Conservation (phyloP, 441 rosid species). For the Flueggea neowawraea region DNA sequence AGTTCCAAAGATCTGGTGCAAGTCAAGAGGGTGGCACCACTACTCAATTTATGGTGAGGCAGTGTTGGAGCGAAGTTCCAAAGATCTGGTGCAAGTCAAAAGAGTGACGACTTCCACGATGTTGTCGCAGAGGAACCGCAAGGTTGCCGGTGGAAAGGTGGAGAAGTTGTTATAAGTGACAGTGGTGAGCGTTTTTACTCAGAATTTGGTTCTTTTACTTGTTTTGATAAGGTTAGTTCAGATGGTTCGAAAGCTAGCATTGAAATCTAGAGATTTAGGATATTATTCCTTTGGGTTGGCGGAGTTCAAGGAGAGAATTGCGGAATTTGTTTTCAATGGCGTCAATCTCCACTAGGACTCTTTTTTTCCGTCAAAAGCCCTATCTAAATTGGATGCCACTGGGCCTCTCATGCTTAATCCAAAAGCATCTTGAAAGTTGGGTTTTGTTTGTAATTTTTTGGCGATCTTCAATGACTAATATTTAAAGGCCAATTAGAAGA, state of each 20-base stretch:
- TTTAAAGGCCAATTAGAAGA: no score
- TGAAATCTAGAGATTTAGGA: constrained; percentile 19
- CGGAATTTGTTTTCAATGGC: constrained; percentile 61
- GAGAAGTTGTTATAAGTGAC: constrained; percentile 70
- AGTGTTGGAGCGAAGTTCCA: no score
- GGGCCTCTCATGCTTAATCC: no score
- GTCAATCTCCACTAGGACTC: no score
- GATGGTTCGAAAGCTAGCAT: constrained; percentile 42
- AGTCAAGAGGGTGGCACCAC: no score
- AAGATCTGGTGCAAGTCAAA: constrained; percentile 40
- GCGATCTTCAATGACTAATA: no score
- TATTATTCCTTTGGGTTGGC: constrained; percentile 23
- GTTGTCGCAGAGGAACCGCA: constrained; percentile 59
- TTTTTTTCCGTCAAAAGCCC: no score
- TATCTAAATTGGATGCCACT: no score
- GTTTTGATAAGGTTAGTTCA: constrained; percentile 62
- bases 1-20: constrained; percentile 68
- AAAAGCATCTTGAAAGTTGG: no score
- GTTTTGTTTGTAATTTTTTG: no score
- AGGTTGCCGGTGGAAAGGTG: constrained; percentile 26
- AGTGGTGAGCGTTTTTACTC: constrained; percentile 50
- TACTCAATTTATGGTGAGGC: constrained; percentile 59
- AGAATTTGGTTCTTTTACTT: constrained; percentile 60
- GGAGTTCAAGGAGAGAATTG: constrained; percentile 72
- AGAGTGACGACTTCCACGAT: constrained; percentile 43